Conservation (phyloP, 2,329 filamentous ascomycete genomes). For the Endothia cerciana region DNA sequence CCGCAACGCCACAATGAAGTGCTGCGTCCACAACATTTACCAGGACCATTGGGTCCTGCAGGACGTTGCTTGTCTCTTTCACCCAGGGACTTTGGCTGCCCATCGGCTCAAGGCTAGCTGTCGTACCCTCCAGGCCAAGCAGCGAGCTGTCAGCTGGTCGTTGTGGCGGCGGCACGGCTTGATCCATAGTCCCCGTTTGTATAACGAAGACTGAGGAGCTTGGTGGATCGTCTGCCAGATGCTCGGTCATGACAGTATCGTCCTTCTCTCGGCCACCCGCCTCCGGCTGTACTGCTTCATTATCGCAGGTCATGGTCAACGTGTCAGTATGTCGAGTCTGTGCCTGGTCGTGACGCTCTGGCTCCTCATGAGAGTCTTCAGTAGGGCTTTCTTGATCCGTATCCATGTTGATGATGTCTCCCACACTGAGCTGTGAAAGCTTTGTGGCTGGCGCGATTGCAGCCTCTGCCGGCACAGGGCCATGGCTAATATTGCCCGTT, state of each 20-base stretch:
- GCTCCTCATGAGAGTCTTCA: background rate
- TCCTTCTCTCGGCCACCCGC: background rate
- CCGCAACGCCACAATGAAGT: too few species aligned
- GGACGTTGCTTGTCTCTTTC: background rate
- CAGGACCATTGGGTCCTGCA: background rate
- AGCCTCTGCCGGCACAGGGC: background rate
- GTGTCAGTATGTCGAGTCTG: background rate
- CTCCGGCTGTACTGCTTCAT: background rate
- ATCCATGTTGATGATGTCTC: slow-evolving; percentile 21
- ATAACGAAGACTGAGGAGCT: background rate
- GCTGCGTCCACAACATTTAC: background rate
- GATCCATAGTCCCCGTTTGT: background rate
- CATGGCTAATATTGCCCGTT: background rate
- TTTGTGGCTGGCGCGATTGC: background rate
- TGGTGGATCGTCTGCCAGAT: background rate
- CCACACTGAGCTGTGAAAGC: slow-evolving; percentile 16
- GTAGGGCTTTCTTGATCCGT: background rate
- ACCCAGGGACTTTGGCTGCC: slow-evolving; percentile 10
- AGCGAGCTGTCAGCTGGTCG: background rate
- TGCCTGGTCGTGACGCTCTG: background rate
- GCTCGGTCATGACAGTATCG: background rate
- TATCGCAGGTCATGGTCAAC: background rate
- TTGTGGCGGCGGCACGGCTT: background rate
- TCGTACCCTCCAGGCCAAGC: background rate
- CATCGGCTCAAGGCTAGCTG: background rate